Evolutionary conservation across 2,329 filamentous ascomycete genomes (phyloP), one percentile per base, ranked within the genome.

Genomic region (Hawksworthiomyces lignivorus): DNA sequence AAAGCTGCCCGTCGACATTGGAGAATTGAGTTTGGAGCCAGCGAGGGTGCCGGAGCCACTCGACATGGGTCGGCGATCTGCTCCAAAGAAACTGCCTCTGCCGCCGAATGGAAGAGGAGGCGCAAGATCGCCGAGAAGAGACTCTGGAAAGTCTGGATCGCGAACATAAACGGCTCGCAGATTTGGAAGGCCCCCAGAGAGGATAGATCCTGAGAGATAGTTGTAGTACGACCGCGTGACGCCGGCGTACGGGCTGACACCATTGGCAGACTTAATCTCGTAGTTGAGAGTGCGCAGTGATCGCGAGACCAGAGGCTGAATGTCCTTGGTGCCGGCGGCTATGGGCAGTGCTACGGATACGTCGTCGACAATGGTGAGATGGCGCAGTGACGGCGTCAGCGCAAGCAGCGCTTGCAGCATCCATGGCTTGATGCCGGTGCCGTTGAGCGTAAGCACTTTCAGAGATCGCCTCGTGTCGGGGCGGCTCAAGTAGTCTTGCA

Each of bases 151-250:
- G 37, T 77, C 72, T 20, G 83, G 77, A 54, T 96, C 88, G 38
- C 87, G 83, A 15, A 96, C 90, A 58, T 94, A 96, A 7, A 97
- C 74, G 18, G 81, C 76, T 27, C 73, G 73, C 8, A 97, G 71
- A 27, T 73, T 75, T 1, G 88, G 87, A 7, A 97, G 72, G 7
- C 78, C 75, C 48, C 82, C 83, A 14, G 79, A 75, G 46, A 92
- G 77, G 24, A 97, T 75, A 0, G 87, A 94, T n/a, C 76, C 76
- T 20, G 87, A 81, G 17, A 97, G 76, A 61, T 95, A 95, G 47
- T 78, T 76, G 62, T 96, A 94, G 65, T 95, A 94, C 15, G 73
- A 73, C 9, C 68, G 62, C 1, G 73, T 73, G 19, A 73, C 65
- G 47, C 62, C 69, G 8, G 69, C 64, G 46, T 48, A 83, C 10